These are phyloP conservation scores for Fusarium acutatum DNA, from an alignment of 2,329 filamentous ascomycete genomes.

Conservation along the genomic window DNA sequence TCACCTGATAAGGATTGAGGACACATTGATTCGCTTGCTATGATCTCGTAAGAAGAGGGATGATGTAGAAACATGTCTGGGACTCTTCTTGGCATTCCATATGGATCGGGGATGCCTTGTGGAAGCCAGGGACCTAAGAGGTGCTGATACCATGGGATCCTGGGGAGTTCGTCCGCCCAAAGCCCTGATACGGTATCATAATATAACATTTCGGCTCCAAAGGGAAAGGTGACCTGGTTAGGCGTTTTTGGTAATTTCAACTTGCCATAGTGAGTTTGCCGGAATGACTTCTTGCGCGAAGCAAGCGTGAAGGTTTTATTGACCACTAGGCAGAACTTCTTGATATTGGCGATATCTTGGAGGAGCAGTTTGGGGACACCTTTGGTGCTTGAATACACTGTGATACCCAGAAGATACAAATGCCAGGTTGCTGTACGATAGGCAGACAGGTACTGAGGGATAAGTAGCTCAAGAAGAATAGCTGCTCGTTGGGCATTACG, in stretches of 20 bases:
- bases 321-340: rapidly evolving
- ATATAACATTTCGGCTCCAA: constrained; percentile 29
- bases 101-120: constrained; percentile 20
- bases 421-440: constrained; percentile 32
- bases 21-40: constrained; percentile 60
- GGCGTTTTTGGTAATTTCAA: constrained; percentile 18
- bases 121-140: constrained; percentile 41
- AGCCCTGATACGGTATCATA: constrained; percentile 15
- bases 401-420: constrained; percentile 19
- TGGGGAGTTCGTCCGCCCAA: constrained; percentile 23
- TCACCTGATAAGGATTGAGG: constrained; percentile 56
- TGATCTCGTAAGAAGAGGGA: constrained; percentile 63
- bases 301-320: constrained; percentile 25
- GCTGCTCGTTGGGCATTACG: constrained; percentile 41
- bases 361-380: neutral
- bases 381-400: rapidly evolving
- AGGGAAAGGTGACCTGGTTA: constrained; percentile 16
- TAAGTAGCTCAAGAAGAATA: constrained; percentile 59
- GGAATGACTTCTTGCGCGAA: constrained; percentile 37
- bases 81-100: neutral
- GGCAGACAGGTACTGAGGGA: constrained; percentile 54
- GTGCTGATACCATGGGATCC: constrained; percentile 8
- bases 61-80: constrained; percentile 22
- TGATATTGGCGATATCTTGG: neutral
- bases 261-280: constrained; percentile 39